Percentiles rank a stretch among this genome's conserved stretches.
These are phyloP conservation scores for Amanita polypyramis DNA, from an alignment of 768 basidiomycete species.

Conservation along the genomic window DNA sequence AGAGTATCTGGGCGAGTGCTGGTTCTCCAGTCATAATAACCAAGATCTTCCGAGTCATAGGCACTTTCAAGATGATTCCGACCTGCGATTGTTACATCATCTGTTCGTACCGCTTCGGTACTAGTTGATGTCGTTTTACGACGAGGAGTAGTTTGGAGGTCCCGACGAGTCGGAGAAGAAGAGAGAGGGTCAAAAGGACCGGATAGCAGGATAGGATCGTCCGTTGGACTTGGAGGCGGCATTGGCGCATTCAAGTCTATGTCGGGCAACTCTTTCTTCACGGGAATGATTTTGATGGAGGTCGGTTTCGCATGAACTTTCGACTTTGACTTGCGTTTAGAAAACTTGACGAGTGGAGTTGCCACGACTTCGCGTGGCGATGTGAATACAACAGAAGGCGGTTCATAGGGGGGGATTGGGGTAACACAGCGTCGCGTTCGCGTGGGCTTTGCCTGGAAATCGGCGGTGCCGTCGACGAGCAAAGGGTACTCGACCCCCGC, in stretches of 20 bases:
- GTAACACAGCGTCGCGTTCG: constrained; percentile 35
- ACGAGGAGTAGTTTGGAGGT: too few species aligned
- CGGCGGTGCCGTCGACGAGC: constrained; percentile 37
- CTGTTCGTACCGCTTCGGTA: constrained; percentile 4
- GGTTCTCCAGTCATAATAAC: constrained; percentile 15
- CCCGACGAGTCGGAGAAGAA: constrained; percentile 13
- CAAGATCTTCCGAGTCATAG: not conserved
- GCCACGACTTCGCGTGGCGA: constrained; percentile 55
- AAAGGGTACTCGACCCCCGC: constrained; percentile 28
- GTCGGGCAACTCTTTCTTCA: constrained; percentile 61
- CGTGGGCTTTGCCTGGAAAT: constrained; percentile 16
- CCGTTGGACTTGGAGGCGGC: constrained; percentile 64
- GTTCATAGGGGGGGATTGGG: constrained; percentile 54
- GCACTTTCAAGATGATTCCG: not conserved
- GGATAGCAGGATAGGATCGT: constrained; percentile 62
- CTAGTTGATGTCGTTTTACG: not conserved
- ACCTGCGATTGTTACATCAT: not conserved
- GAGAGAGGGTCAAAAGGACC: constrained; percentile 25
- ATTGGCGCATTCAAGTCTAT: constrained; percentile 47
- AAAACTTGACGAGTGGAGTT: constrained; percentile 29
- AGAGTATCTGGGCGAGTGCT: constrained; percentile 1
- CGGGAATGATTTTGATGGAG: constrained; percentile 13
- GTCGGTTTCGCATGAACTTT: constrained; percentile 8
- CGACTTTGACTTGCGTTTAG: constrained; percentile 10
- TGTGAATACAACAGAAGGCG: constrained; percentile 57